Conservation (phyloP, 345 rosid genomes). For the Nephelium lappaceum region DNA sequence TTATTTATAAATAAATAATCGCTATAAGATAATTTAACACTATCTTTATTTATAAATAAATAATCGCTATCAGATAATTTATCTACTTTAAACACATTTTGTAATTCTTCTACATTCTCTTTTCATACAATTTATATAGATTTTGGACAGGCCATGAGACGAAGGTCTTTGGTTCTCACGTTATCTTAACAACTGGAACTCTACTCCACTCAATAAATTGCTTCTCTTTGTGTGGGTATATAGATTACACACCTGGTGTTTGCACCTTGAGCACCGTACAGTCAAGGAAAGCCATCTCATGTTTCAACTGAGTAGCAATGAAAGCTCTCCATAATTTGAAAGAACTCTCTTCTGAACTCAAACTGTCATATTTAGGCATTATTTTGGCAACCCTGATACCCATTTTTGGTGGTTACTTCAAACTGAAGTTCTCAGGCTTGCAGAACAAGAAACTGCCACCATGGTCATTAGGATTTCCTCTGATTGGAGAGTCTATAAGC, state of each 20-base stretch:
- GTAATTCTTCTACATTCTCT: too few relatives aligned
- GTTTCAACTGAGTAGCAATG: not conserved
- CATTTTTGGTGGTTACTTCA: constrained; percentile 9
- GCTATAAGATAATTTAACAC: too few relatives aligned
- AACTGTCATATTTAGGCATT: not conserved
- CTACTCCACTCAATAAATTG: too few relatives aligned
- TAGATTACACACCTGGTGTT: not conserved
- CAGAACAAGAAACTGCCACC: constrained; percentile 25
- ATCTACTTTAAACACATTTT: too few relatives aligned
- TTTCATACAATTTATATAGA: too few relatives aligned
- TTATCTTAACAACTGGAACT: too few relatives aligned
- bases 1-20: too few relatives aligned
- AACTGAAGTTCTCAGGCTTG: not conserved
- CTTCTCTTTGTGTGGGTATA: too few relatives aligned
- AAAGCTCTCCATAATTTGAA: not conserved
- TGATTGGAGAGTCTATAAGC: constrained; percentile 36
- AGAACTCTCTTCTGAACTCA: not conserved
- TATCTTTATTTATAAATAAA: too few relatives aligned
- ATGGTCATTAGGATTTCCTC: constrained; percentile 28
- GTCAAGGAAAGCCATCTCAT: not conserved
- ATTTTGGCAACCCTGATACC: not conserved
- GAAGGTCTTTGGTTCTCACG: too few relatives aligned
- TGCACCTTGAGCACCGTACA: not conserved
- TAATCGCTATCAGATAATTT: too few relatives aligned
- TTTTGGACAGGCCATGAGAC: too few relatives aligned